A percentile compares a stretch with the other conserved stretches of the same genome.
These are phyloP conservation scores for Casuarina equisetifolia DNA, from an alignment of 306 rosid genomes.

Conservation along the genomic window DNA sequence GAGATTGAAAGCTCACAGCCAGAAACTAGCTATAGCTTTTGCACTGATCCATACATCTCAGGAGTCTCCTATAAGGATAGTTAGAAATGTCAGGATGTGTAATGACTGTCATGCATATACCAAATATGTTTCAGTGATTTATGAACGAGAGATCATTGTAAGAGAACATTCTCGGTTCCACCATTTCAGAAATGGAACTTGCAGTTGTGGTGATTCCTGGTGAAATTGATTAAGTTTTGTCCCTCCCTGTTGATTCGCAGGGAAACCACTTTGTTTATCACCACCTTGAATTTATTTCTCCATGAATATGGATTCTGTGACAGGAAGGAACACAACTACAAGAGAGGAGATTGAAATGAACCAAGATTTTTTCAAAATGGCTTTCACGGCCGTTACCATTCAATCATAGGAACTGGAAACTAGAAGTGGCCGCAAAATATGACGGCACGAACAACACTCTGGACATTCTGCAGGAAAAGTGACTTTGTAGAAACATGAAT, in stretches of 20 bases:
- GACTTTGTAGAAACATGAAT: not conserved
- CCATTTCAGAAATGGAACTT: conserved; percentile 82
- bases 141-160: conserved; percentile 62
- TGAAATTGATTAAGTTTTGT: conserved; percentile 34
- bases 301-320: not conserved
- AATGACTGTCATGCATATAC: conserved; percentile 78
- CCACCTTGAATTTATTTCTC: not conserved
- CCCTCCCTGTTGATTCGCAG: conserved; percentile 10
- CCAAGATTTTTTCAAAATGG: too few species aligned
- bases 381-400: too few species aligned
- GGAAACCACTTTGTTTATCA: conserved; percentile 11
- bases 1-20: conserved; percentile 78
- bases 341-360: not conserved
- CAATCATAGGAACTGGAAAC: too few species aligned
- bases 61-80: conserved; percentile 65
- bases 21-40: conserved; percentile 84
- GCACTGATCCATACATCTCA: conserved; percentile 63
- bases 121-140: conserved; percentile 62
- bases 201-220: conserved; percentile 83
- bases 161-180: conserved; percentile 75
- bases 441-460: not conserved
- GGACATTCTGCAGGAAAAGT: not conserved
- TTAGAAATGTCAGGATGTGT: conserved; percentile 84
- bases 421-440: not conserved
- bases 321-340: not conserved